Evolutionary conservation across 768 basidiomycete species (phyloP), one percentile per base, ranked within the genome.

Genomic region (Lactarius trivialis): DNA sequence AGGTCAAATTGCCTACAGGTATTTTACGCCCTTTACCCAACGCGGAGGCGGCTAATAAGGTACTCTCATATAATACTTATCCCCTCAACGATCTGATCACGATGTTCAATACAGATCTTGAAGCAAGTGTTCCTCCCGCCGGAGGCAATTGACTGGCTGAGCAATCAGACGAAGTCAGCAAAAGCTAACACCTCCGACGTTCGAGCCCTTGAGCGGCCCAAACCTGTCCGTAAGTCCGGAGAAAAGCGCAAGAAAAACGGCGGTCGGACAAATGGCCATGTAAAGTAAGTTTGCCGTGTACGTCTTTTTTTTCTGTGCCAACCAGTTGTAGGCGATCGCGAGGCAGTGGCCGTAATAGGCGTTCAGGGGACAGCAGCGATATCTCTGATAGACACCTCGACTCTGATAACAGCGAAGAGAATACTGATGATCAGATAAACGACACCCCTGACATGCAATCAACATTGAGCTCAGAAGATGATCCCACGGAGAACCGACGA

Each of bases 1-100:
- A 88, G 70, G 74, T 95, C 49, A 82, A 83, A 65, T 73, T 98
- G 21, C 96, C 94, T 0, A 70, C 78, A 15, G 94, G 97, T 71
- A 91, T 97, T 52, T 81, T 98, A 63, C 81, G 84, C 32, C 76
- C 85, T 2, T 76, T 94, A 52, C 85, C 87, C 1, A 85, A 74
- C 66, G 72, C 81, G 3, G 91, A 89, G 49, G 82, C 82, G 0
- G 82, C 82, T 0, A 83, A 84, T 61, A 79, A 86, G 80, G 91
- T 84, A 50, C 52, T 70, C 56, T 21, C 63, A 4, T 60, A 26
- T 24, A 41, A 54, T 30, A 32, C 19, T 52, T 33, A n/a, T 19
- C 36, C 21, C 7, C 6, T 37, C 11, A 36, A 51, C 32, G 17
- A 48, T 14, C 26, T 45, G 37, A 39, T 54, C 26, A 34, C n/a